These are phyloP conservation scores for Anisogramma anomala DNA, from an alignment of 2,329 filamentous ascomycete genomes.

Conservation along the genomic window DNA sequence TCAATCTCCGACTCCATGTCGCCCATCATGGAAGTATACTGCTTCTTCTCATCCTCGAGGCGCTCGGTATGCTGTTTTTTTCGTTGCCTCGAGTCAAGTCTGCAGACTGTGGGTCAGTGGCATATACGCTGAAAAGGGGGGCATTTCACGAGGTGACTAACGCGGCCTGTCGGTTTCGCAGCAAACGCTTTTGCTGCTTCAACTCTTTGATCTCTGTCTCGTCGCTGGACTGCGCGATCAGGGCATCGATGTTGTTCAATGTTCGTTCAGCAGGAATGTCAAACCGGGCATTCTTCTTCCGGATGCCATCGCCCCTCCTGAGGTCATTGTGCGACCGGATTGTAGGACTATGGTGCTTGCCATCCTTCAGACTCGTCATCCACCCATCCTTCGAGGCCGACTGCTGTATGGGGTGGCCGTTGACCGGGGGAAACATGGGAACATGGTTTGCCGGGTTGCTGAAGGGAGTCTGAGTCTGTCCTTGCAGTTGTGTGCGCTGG, in stretches of 20 bases:
- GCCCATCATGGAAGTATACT: constrained; percentile 63
- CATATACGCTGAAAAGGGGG: constrained; percentile 13
- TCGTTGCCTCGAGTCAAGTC: constrained; percentile 88
- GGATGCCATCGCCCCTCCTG: constrained; percentile 72
- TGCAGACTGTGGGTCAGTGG: constrained; percentile 27
- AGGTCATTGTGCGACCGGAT: constrained; percentile 67
- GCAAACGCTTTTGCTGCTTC: constrained; percentile 92
- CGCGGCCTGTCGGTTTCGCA: constrained; percentile 95
- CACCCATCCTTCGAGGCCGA: constrained; percentile 47
- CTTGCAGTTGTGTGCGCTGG: constrained; percentile 37
- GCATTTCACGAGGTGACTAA: constrained; percentile 38
- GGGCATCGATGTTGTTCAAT: constrained; percentile 83
- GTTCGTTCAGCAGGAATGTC: constrained; percentile 90
- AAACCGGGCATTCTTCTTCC: constrained; percentile 98
- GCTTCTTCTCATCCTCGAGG: constrained; percentile 93
- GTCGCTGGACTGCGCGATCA: constrained; percentile 78
- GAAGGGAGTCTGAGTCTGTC: constrained; percentile 44
- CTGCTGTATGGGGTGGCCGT: constrained; percentile 37
- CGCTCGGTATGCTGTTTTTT: constrained; percentile 98
- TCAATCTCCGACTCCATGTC: constrained; percentile 68
- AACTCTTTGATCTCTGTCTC: constrained; percentile 95
- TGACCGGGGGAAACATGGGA: constrained; percentile 42
- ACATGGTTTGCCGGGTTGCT: constrained; percentile 37
- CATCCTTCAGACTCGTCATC: constrained; percentile 38
- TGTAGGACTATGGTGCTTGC: constrained; percentile 54